These are phyloP conservation scores for Clathrus columnatus DNA, from an alignment of 768 basidiomycete species.

Conservation along the genomic window DNA sequence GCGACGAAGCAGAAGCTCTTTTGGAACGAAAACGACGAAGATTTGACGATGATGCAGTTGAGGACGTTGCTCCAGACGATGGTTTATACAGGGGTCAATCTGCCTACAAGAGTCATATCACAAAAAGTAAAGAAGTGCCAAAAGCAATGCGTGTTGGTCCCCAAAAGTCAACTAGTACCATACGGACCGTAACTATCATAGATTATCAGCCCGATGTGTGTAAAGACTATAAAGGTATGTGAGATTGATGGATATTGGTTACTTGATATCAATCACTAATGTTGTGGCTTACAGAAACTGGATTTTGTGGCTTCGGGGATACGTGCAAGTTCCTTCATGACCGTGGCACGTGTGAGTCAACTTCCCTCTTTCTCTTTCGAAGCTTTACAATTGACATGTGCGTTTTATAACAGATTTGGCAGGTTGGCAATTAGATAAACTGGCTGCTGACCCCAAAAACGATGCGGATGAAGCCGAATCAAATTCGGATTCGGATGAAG, in stretches of 20 bases:
- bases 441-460: conserved; percentile 69
- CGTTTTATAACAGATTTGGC: conserved; percentile 58
- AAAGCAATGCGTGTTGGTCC: conserved; percentile 84
- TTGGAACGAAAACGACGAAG: conserved; percentile 61
- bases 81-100: conserved; percentile 81
- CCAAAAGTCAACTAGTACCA: conserved; percentile 67
- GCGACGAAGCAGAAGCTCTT: conserved; percentile 71
- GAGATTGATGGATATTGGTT: conserved; percentile 10
- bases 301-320: conserved; percentile 98
- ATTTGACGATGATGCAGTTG: conserved; percentile 45
- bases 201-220: conserved; percentile 99
- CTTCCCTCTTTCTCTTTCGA: neutral
- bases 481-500: conserved; percentile 50
- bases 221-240: conserved; percentile 96
- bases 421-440: conserved; percentile 97
- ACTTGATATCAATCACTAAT: conserved; percentile 4
- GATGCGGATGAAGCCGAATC: conserved; percentile 49
- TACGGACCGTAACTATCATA: conserved; percentile 88
- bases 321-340: conserved; percentile 99
- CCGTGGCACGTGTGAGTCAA: conserved; percentile 77
- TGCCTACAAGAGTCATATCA: conserved; percentile 72
- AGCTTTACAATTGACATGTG: conserved; percentile 5
- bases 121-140: conserved; percentile 74
- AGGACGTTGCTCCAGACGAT: conserved; percentile 62
- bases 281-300: conserved; percentile 68